Conservation (phyloP, 2,329 filamentous ascomycete species). For the Curvularia sp. region DNA sequence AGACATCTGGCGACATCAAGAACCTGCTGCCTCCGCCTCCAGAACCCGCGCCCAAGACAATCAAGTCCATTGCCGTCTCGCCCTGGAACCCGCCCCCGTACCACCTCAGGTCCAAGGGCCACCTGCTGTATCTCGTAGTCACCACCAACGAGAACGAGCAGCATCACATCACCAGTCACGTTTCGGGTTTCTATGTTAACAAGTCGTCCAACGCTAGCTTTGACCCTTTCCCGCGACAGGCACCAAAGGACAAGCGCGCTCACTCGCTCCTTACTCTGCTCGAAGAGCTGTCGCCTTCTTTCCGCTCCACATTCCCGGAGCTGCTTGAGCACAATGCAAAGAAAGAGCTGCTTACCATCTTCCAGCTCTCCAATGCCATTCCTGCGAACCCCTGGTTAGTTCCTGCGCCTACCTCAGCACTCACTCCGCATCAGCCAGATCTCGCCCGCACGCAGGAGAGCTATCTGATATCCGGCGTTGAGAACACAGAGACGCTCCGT, state of each 20-base stretch:
- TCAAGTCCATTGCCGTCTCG: constrained; percentile 88
- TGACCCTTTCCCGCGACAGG: constrained; percentile 80
- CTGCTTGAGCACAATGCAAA: constrained; percentile 85
- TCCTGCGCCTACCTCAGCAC: constrained; percentile 68
- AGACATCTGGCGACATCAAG: constrained; percentile 70
- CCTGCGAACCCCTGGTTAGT: constrained; percentile 93
- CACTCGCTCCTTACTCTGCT: constrained; percentile 89
- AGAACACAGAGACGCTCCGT: constrained; percentile 90
- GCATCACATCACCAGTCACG: constrained; percentile 89
- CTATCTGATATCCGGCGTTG: constrained; percentile 85
- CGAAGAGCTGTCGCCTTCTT: constrained; percentile 80
- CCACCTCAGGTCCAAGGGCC: constrained; percentile 87
- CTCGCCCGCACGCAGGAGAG: constrained; percentile 91
- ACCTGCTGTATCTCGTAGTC: constrained; percentile 87
- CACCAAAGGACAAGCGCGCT: constrained; percentile 78
- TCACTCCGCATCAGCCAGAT: constrained; percentile 78
- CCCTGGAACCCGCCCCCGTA: constrained; percentile 97
- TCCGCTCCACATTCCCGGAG: constrained; percentile 75
- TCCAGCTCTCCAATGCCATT: constrained; percentile 94
- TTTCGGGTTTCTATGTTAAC: constrained; percentile 96
- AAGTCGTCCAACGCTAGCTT: constrained; percentile 96
- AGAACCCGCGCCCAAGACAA: constrained; percentile 80
- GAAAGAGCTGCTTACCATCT: constrained; percentile 87
- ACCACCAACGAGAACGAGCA: constrained; percentile 95
- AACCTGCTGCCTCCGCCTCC: constrained; percentile 72